These are phyloP conservation scores for Diplotaxis tenuifolia DNA, from an alignment of 345 rosid species.

Conservation along the genomic window DNA sequence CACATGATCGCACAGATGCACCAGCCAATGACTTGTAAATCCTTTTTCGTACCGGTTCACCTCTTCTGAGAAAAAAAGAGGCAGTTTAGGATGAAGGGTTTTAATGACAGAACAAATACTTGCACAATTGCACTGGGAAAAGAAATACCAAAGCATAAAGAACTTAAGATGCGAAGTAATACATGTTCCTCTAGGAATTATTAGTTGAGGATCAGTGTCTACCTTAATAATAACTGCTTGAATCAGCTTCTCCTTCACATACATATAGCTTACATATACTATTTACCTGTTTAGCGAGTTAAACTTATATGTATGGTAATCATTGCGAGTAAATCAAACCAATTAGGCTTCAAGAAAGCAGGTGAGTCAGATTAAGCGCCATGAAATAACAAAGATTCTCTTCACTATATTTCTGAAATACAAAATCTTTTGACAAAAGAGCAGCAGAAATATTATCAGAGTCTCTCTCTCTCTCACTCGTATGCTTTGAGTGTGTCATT, in stretches of 20 bases:
- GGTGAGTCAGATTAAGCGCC: background rate
- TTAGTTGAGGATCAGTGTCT: conserved; percentile 77
- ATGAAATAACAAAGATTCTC: background rate
- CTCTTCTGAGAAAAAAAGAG: background rate
- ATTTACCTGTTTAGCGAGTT: background rate
- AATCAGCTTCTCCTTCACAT: conserved; percentile 95
- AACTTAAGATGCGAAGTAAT: conserved; percentile 85
- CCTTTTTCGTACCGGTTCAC: conserved; percentile 69
- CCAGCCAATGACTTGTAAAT: conserved; percentile 86
- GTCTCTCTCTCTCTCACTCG: too few relatives aligned
- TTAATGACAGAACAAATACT: background rate
- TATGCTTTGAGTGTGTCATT: too few relatives aligned
- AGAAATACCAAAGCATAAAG: conserved; percentile 1
- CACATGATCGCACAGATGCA: conserved; percentile 84
- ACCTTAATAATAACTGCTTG: conserved; percentile 77
- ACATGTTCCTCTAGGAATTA: conserved; percentile 79
- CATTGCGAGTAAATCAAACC: background rate
- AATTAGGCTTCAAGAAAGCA: background rate
- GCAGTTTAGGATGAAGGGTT: conserved; percentile 9
- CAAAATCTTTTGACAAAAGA: background rate
- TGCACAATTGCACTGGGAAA: conserved; percentile 13
- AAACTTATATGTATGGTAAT: too few relatives aligned
- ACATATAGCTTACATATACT: conserved; percentile 59
- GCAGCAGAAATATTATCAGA: background rate
- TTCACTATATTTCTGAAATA: too few relatives aligned